phyloP scores from a whole-genome alignment of 345 rosid genomes.

The Arabidopsis thaliana region TAIR10.1 NC_003070.9:2362001-2362500 shows the following conservation, averaged over 20 bases:
- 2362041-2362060: slow-evolving; percentile 71
- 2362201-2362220: slow-evolving; percentile 78
- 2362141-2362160: slow-evolving; percentile 87
- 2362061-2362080: slow-evolving; percentile 51
- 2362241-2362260: slow-evolving; percentile 33
- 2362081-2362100: slow-evolving; percentile 52
- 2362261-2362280: slow-evolving; percentile 85
- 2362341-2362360: not conserved
- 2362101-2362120: slow-evolving; percentile 55
- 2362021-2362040: slow-evolving; percentile 80
- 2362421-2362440: slow-evolving; percentile 60
- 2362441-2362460: slow-evolving; percentile 68
- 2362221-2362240: slow-evolving; percentile 62
- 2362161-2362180: slow-evolving; percentile 88
- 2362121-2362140: slow-evolving; percentile 65
- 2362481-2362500: slow-evolving; percentile 18
- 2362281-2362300: slow-evolving; percentile 60
- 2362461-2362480: slow-evolving; percentile 57
- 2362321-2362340: slow-evolving; percentile 25
- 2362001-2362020: slow-evolving; percentile 81
- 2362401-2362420: slow-evolving; percentile 53
- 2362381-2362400: slow-evolving; percentile 9
- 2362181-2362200: slow-evolving; percentile 40
- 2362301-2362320: slow-evolving; percentile 25
- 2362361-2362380: not conserved